These are phyloP conservation scores for Colletotrichum camelliae DNA, from an alignment of 2,329 filamentous ascomycete genomes.

Conservation along the genomic window DNA sequence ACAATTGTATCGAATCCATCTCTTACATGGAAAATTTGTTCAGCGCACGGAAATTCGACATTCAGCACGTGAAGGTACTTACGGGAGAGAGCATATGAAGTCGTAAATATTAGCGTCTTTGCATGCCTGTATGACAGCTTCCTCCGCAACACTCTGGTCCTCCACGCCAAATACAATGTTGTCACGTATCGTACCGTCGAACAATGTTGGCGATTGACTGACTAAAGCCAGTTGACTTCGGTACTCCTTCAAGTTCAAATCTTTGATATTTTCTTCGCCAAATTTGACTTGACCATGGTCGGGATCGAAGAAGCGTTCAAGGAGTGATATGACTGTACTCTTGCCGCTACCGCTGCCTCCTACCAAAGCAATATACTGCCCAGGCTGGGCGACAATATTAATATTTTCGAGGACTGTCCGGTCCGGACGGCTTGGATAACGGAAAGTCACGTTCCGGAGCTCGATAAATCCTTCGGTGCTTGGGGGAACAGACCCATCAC, in stretches of 20 bases:
- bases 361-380: slow-evolving; percentile 87
- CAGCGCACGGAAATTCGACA: no score
- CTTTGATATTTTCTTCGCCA: slow-evolving; percentile 82
- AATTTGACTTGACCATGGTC: slow-evolving; percentile 80
- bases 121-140: slow-evolving; percentile 76
- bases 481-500: slow-evolving; percentile 68
- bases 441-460: slow-evolving; percentile 91
- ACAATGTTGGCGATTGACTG: slow-evolving; percentile 91
- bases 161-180: slow-evolving; percentile 85
- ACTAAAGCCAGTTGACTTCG: slow-evolving; percentile 85
- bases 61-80: no score
- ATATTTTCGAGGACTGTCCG: slow-evolving; percentile 88
- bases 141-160: slow-evolving; percentile 69
- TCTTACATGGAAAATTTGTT: no score
- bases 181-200: slow-evolving; percentile 88
- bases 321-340: slow-evolving; percentile 86
- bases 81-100: slow-evolving; percentile 81
- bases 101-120: slow-evolving; percentile 92
- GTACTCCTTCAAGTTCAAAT: slow-evolving; percentile 85
- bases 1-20: slow-evolving; percentile 87
- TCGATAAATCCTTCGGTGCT: slow-evolving; percentile 79
- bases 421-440: slow-evolving; percentile 89
- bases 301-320: slow-evolving; percentile 95
- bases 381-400: slow-evolving; percentile 74
- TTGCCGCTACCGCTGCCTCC: slow-evolving; percentile 96